A percentile compares a stretch with the other conserved stretches of the same genome.
These are phyloP conservation scores for Panellus pusillus DNA, from an alignment of 768 basidiomycete species.

Conservation along the genomic window DNA sequence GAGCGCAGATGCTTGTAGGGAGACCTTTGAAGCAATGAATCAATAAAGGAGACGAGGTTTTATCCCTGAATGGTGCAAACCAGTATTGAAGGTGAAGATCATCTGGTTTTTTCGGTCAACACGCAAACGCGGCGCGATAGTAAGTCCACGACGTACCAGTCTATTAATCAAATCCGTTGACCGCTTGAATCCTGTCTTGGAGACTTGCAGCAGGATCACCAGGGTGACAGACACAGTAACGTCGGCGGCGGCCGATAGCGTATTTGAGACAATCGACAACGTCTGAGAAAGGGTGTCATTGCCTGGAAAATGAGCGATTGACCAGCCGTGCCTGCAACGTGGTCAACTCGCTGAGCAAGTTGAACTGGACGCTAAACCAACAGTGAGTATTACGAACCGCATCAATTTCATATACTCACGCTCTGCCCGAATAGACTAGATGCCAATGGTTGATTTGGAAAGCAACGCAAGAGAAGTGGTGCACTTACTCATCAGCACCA, in stretches of 20 bases:
- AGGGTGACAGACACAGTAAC: conserved; percentile 10
- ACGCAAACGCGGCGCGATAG: neutral
- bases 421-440: conserved; percentile 16
- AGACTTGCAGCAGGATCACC: conserved; percentile 3
- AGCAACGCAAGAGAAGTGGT: neutral
- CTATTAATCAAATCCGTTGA: conserved; percentile 18
- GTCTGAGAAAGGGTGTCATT: conserved; percentile 1
- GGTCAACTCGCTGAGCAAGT: neutral
- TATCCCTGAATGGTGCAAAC: neutral
- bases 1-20: conserved; percentile 11
- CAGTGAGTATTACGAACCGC: neutral
- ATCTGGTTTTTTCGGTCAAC: neutral
- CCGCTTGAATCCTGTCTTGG: conserved; percentile 18
- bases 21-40: conserved; percentile 1
- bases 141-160: conserved; percentile 3
- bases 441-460: neutral
- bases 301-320: no score
- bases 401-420: neutral
- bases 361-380: conserved; percentile 7
- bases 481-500: neutral
- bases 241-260: conserved; percentile 9
- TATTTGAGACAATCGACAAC: conserved; percentile 10
- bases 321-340: neutral
- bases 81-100: conserved; percentile 16
- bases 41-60: neutral